These are phyloP conservation scores for Sequoiadendron giganteum DNA, from an alignment of 75 land plant genomes.

Conservation along the genomic window DNA sequence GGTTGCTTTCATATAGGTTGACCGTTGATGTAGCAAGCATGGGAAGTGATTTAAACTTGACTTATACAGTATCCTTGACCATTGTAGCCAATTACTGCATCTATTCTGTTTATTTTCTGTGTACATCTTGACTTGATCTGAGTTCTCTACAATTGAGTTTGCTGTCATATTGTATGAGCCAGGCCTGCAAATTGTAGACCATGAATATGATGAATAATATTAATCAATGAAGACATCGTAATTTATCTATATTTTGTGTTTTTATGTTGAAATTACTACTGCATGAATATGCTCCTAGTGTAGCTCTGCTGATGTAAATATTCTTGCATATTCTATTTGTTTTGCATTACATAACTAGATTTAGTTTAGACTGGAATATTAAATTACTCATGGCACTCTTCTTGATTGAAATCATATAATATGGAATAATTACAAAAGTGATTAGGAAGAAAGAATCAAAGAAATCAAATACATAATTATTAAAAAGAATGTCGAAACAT, in stretches of 20 bases:
- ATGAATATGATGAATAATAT: not conserved
- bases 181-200: not conserved
- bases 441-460: not conserved
- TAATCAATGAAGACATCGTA: not conserved
- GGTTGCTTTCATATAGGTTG: not conserved
- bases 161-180: not conserved
- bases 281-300: not conserved
- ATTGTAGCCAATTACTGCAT: not conserved
- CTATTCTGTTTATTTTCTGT: not conserved
- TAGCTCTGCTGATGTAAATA: not conserved
- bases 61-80: not conserved
- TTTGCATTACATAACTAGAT: not conserved
- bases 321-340: not conserved
- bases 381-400: conserved; percentile 1
- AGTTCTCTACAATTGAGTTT: not conserved
- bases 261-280: not conserved
- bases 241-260: not conserved
- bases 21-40: not conserved
- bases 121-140: not conserved
- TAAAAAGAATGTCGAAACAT: not conserved
- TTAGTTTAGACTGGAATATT: not conserved
- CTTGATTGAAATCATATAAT: not conserved
- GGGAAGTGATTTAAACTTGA: too few species aligned
- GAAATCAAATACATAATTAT: not conserved
- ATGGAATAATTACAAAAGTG: not conserved